Evolutionary conservation across 148 eudicot genomes (phyloP).

Genomic region (Amaranthus hypochondriacus): DNA sequence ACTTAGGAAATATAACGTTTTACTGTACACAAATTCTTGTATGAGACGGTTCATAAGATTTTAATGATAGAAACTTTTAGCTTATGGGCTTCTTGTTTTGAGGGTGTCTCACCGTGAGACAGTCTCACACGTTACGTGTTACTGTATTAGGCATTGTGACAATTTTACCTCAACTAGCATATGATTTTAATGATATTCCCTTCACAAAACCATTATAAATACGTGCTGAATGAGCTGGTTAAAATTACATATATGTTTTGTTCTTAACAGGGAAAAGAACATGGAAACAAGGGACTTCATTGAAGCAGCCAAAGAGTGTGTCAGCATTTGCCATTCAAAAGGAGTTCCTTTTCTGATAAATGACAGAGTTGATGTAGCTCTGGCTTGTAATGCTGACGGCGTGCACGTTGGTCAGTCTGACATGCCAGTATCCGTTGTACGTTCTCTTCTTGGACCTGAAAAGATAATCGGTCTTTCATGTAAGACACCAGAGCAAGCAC

Average conservation of each 20-base stretch:
- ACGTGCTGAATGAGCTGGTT: neutral
- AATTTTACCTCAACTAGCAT: neutral
- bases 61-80: neutral
- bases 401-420: slow-evolving; percentile 91
- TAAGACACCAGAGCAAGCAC: slow-evolving; percentile 78
- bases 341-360: slow-evolving; percentile 66
- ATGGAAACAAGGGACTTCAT: slow-evolving; percentile 62
- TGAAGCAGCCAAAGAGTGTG: slow-evolving; percentile 67
- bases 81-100: neutral
- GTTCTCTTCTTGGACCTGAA: slow-evolving; percentile 68
- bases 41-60: too few relatives aligned
- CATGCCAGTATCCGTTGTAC: slow-evolving; percentile 57
- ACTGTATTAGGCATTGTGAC: too few relatives aligned
- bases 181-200: neutral
- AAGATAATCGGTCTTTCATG: slow-evolving; percentile 87
- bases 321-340: slow-evolving; percentile 49
- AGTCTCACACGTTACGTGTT: too few relatives aligned
- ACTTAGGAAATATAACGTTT: too few relatives aligned
- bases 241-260: neutral
- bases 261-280: slow-evolving; percentile 64
- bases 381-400: slow-evolving; percentile 83
- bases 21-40: too few relatives aligned
- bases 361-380: slow-evolving; percentile 75
- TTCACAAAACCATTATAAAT: neutral
- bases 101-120: too few relatives aligned